phyloP scores from a whole-genome alignment of 208 protist species.

The Wallacemonas collosoma region DNA sequence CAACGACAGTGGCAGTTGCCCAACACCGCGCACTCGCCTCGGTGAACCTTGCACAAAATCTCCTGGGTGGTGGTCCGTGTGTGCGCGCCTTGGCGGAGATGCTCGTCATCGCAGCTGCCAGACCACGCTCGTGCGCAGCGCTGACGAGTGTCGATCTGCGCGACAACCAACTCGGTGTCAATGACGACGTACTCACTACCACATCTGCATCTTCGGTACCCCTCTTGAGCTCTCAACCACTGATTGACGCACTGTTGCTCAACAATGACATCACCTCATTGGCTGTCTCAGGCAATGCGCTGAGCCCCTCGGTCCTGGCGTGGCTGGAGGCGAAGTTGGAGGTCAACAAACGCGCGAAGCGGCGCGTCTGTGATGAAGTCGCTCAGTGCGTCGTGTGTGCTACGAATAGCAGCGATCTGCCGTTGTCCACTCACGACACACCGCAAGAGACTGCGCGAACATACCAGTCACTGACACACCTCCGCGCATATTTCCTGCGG shows the following conservation, averaged over 20 bases:
- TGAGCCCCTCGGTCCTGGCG: constrained; percentile 40
- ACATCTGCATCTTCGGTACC: background rate
- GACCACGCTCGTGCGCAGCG: background rate
- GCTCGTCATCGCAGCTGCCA: constrained; percentile 7
- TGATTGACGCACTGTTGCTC: constrained; percentile 57
- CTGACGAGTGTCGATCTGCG: background rate
- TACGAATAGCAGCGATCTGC: background rate
- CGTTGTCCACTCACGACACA: background rate
- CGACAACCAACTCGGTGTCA: constrained; percentile 2
- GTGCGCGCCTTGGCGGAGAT: constrained; percentile 6
- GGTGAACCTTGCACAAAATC: constrained; percentile 35
- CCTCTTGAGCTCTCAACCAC: constrained; percentile 32
- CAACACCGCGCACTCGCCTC: constrained; percentile 32
- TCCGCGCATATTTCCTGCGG: background rate
- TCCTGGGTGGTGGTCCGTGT: constrained; percentile 3
- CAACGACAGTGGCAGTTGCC: constrained; percentile 35
- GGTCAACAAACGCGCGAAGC: constrained; percentile 36
- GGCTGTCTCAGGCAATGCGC: constrained; percentile 40
- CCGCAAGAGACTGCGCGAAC: background rate
- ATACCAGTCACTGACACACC: background rate
- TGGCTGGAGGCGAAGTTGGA: constrained; percentile 58
- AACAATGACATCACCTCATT: constrained; percentile 53
- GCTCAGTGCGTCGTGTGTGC: background rate
- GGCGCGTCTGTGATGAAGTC: background rate
- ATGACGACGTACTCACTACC: background rate